These are phyloP conservation scores for Cyclaneusma minus DNA, from an alignment of 2,329 filamentous ascomycete genomes.

Conservation along the genomic window DNA sequence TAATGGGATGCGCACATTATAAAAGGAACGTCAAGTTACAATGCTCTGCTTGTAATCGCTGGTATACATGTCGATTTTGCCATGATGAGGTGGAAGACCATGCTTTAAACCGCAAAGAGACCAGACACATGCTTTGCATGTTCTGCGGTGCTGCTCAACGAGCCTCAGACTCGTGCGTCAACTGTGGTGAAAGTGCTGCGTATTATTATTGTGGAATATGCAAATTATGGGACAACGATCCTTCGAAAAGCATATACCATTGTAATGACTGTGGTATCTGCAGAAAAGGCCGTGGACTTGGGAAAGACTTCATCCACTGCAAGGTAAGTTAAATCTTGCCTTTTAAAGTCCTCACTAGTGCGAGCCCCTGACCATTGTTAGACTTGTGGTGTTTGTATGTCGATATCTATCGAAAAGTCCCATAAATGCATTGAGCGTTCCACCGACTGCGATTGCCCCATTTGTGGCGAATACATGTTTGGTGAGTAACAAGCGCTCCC, in stretches of 20 bases:
- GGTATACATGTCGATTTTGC: slow-evolving; percentile 92
- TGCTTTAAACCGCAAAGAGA: slow-evolving; percentile 63
- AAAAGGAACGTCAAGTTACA: slow-evolving; percentile 92
- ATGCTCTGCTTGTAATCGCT: slow-evolving; percentile 75
- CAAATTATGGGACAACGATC: slow-evolving; percentile 94
- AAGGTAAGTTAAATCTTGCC: slow-evolving; percentile 42
- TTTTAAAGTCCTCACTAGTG: slow-evolving; percentile 3
- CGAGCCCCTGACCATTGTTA: slow-evolving; percentile 21
- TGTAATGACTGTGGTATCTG: slow-evolving; percentile 95
- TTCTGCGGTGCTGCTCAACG: slow-evolving; percentile 73
- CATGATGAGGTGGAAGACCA: slow-evolving; percentile 77
- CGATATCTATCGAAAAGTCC: slow-evolving; percentile 66
- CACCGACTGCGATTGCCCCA: slow-evolving; percentile 90
- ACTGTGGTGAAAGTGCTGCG: slow-evolving; percentile 63
- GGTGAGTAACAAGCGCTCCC: too few species aligned
- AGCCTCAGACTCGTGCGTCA: slow-evolving; percentile 61
- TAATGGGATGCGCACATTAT: slow-evolving; percentile 80
- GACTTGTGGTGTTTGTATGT: slow-evolving; percentile 89
- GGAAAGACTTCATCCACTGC: slow-evolving; percentile 97
- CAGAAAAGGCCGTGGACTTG: slow-evolving; percentile 73
- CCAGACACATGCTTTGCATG: slow-evolving; percentile 97
- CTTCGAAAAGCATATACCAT: slow-evolving; percentile 84
- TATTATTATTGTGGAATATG: slow-evolving; percentile 90
- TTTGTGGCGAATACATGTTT: slow-evolving; percentile 91
- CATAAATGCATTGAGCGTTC: slow-evolving; percentile 92